These are phyloP conservation scores for Nakaseomyces nivariensis DNA, from an alignment of 1,139 yeast genomes.

Conservation along the genomic window DNA sequence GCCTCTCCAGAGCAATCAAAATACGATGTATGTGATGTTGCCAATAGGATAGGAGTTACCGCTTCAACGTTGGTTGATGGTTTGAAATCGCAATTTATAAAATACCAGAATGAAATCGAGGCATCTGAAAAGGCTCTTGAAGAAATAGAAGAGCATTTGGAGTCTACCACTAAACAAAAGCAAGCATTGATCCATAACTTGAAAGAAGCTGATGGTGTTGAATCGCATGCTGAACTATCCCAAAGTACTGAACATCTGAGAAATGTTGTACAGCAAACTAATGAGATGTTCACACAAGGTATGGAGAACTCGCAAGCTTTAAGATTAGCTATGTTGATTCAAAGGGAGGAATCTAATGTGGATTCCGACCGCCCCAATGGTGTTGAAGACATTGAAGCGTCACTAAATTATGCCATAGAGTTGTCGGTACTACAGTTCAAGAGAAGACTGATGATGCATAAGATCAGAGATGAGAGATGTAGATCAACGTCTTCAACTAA, in stretches of 20 bases:
- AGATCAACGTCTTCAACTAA: slow-evolving; percentile 33
- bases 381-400: slow-evolving; percentile 2
- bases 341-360: slow-evolving; percentile 25
- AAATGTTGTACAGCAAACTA: background rate
- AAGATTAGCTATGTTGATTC: slow-evolving; percentile 46
- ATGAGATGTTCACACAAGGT: slow-evolving; percentile 2
- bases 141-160: background rate
- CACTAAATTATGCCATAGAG: slow-evolving; percentile 33
- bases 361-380: background rate
- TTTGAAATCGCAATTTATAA: background rate
- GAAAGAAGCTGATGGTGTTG: slow-evolving; percentile 6
- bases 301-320: slow-evolving; percentile 50
- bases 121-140: background rate
- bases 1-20: background rate
- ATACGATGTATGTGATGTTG: background rate
- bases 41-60: background rate
- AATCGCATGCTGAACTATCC: background rate
- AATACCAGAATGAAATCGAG: background rate
- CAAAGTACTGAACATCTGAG: slow-evolving; percentile 1
- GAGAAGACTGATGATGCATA: slow-evolving; percentile 37
- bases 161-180: background rate
- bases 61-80: background rate
- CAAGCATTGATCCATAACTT: slow-evolving; percentile 4
- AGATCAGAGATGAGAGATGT: slow-evolving; percentile 33
- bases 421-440: slow-evolving; percentile 46